These are phyloP conservation scores for Fistulinella prunicolor DNA, from an alignment of 768 basidiomycete genomes.

Conservation along the genomic window DNA sequence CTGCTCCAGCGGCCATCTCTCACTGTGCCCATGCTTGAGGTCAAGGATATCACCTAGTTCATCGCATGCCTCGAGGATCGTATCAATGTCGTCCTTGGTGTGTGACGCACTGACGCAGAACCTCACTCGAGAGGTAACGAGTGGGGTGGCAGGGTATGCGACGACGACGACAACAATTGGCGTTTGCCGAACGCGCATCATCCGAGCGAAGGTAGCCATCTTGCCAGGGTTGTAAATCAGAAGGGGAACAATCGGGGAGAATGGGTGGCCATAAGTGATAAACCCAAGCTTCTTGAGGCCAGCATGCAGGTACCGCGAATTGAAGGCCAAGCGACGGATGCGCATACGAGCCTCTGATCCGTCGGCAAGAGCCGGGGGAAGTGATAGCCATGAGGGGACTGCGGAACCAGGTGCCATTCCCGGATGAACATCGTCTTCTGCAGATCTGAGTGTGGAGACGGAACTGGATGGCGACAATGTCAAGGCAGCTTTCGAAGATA, in stretches of 20 bases:
- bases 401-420: slow-evolving; percentile 65
- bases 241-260: slow-evolving; percentile 91
- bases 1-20: slow-evolving; percentile 79
- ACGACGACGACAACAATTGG: slow-evolving; percentile 90
- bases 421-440: slow-evolving; percentile 52
- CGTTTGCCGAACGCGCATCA: slow-evolving; percentile 76
- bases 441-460: slow-evolving; percentile 24
- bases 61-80: slow-evolving; percentile 79
- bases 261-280: slow-evolving; percentile 90
- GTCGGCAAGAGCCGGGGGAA: slow-evolving; percentile 70
- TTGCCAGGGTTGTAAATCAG: slow-evolving; percentile 92
- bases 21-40: slow-evolving; percentile 72
- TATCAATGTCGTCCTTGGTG: slow-evolving; percentile 96
- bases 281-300: slow-evolving; percentile 91
- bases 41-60: slow-evolving; percentile 90
- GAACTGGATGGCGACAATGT: slow-evolving; percentile 33
- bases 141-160: slow-evolving; percentile 85
- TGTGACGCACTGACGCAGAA: slow-evolving; percentile 95
- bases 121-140: slow-evolving; percentile 83
- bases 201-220: slow-evolving; percentile 85
- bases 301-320: slow-evolving; percentile 85
- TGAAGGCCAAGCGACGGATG: slow-evolving; percentile 89
- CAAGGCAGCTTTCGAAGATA: slow-evolving; percentile 23
- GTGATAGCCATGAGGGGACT: slow-evolving; percentile 76
- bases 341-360: slow-evolving; percentile 83